Conservation (phyloP, 2,329 filamentous ascomycete species). For the Diplodia mutila region DNA sequence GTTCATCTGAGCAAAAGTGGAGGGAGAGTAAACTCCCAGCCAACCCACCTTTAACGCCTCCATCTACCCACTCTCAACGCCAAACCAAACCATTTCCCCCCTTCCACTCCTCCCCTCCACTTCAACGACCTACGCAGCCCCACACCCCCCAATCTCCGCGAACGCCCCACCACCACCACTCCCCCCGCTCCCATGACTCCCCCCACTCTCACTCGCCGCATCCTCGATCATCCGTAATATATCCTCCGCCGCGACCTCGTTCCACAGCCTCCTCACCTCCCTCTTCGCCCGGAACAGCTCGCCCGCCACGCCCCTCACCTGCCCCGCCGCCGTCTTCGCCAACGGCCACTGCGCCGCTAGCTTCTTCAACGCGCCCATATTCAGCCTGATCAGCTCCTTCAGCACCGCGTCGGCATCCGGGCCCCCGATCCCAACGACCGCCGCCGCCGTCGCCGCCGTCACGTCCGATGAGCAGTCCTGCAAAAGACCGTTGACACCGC, state of each 20-base stretch:
- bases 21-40: neutral
- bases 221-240: conserved; percentile 24
- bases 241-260: conserved; percentile 19
- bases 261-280: conserved; percentile 36
- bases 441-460: neutral
- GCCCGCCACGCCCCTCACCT: conserved; percentile 78
- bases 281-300: conserved; percentile 62
- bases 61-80: neutral
- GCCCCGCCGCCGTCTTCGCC: conserved; percentile 68
- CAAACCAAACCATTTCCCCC: neutral
- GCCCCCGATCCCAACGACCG: neutral
- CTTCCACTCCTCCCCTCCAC: neutral
- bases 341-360: conserved; percentile 74
- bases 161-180: neutral
- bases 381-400: conserved; percentile 76
- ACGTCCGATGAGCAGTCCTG: neutral
- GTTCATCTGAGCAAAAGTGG: neutral
- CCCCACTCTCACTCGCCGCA: conserved; percentile 10
- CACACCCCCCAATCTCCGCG: neutral
- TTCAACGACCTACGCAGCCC: neutral
- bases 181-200: neutral
- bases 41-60: neutral
- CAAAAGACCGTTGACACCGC: neutral
- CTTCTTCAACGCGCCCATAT: conserved; percentile 73
- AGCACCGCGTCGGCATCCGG: neutral